phyloP scores from a whole-genome alignment of 108 stramenopile species.

The Cyclostephanos tholiformis region DNA sequence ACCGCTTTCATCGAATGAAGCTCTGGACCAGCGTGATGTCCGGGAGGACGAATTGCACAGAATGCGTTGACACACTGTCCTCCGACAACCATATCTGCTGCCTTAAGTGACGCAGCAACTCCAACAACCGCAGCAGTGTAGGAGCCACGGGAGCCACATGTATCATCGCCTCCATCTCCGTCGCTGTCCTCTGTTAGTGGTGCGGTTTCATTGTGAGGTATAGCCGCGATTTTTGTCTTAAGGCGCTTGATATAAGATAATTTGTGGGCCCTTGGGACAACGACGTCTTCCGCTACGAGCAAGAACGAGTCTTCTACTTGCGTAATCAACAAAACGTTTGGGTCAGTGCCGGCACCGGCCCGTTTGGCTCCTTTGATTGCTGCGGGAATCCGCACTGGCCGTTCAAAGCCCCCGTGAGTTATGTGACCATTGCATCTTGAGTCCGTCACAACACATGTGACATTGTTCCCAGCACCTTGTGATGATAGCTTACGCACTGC shows the following conservation, averaged over 20 bases:
- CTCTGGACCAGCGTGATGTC: slow-evolving; percentile 91
- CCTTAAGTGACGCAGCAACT: slow-evolving; percentile 86
- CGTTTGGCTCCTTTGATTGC: slow-evolving; percentile 79
- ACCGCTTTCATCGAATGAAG: slow-evolving; percentile 88
- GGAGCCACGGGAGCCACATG: slow-evolving; percentile 81
- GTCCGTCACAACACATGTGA: slow-evolving; percentile 72
- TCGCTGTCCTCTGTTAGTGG: slow-evolving; percentile 86
- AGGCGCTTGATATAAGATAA: slow-evolving; percentile 72
- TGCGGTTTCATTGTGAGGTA: slow-evolving; percentile 53
- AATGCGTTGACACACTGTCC: slow-evolving; percentile 88
- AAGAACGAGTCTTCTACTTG: slow-evolving; percentile 70
- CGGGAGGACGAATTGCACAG: slow-evolving; percentile 91
- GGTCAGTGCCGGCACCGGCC: slow-evolving; percentile 64
- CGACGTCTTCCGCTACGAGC: slow-evolving; percentile 64
- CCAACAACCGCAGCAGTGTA: slow-evolving; percentile 89
- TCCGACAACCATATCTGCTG: slow-evolving; percentile 85
- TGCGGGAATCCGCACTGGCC: slow-evolving; percentile 83
- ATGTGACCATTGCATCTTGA: slow-evolving; percentile 81
- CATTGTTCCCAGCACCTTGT: slow-evolving; percentile 57
- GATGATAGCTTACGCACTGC: slow-evolving; percentile 46
- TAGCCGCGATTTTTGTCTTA: slow-evolving; percentile 58
- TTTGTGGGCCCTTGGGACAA: slow-evolving; percentile 75
- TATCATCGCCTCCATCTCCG: slow-evolving; percentile 86
- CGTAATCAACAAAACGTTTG: slow-evolving; percentile 49
- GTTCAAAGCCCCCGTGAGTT: slow-evolving; percentile 76